Percentiles rank a stretch among this genome's conserved stretches.
These are phyloP conservation scores for Lactarius sanguifluus DNA, from an alignment of 768 basidiomycete species.

Conservation along the genomic window DNA sequence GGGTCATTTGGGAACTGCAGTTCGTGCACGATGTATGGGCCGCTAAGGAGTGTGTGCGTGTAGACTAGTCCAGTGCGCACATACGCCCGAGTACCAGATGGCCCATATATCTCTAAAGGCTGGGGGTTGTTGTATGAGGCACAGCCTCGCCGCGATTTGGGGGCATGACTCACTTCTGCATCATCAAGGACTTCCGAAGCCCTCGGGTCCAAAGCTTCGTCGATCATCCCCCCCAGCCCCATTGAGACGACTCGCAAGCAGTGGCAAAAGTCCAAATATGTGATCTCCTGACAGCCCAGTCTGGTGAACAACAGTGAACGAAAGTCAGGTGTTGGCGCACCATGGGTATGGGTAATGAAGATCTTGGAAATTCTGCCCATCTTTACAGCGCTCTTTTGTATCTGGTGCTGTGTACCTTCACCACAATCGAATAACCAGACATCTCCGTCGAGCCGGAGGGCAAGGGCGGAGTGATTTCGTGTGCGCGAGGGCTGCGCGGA, in stretches of 20 bases:
- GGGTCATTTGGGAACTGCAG: conserved; percentile 65
- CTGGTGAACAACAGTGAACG: neutral
- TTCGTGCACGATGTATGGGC: conserved; percentile 81
- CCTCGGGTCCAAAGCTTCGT: conserved; percentile 62
- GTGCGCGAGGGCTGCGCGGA: conserved; percentile 80
- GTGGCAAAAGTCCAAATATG: conserved; percentile 70
- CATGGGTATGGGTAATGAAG: conserved; percentile 89
- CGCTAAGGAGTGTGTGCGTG: conserved; percentile 65
- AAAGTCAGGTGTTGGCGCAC: conserved; percentile 40
- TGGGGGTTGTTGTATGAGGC: conserved; percentile 34
- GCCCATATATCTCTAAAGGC: conserved; percentile 85
- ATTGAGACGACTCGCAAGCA: conserved; percentile 68
- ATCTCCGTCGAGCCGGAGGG: conserved; percentile 62
- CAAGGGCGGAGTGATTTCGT: conserved; percentile 73
- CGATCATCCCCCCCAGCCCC: conserved; percentile 70
- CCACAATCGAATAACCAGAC: conserved; percentile 88
- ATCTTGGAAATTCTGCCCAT: conserved; percentile 81
- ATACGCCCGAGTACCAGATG: conserved; percentile 78
- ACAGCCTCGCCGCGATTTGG: neutral
- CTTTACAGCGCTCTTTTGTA: conserved; percentile 70
- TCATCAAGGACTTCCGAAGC: conserved; percentile 29
- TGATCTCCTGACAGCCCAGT: conserved; percentile 61
- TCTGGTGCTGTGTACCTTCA: conserved; percentile 76
- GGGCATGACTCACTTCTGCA: conserved; percentile 20
- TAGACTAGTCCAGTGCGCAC: conserved; percentile 65